phyloP scores from a whole-genome alignment of 164 flowering plant genomes.

The Buxus sempervirens region DNA sequence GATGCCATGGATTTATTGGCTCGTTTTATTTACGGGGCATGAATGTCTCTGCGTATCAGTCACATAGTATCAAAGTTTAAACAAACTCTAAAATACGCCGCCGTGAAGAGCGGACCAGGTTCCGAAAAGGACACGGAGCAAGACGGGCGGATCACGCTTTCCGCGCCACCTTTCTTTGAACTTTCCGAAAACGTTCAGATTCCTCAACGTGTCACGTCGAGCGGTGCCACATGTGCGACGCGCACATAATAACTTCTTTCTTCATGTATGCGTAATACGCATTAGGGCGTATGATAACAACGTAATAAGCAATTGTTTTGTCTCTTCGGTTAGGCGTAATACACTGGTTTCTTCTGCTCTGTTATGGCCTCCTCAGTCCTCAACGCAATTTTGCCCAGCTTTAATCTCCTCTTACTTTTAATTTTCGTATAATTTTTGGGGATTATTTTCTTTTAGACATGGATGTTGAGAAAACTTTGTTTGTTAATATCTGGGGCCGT shows the following conservation, averaged over 20 bases:
- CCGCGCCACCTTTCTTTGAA: neutral
- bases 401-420: conserved; percentile 1
- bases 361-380: neutral
- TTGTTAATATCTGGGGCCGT: conserved; percentile 11
- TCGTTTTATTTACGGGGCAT: too few species aligned
- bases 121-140: neutral
- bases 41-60: too few species aligned
- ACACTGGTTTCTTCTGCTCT: too few species aligned
- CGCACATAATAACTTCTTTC: too few species aligned
- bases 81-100: too few species aligned
- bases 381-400: neutral
- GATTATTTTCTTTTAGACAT: conserved; percentile 13
- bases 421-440: conserved; percentile 6
- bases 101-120: conserved; percentile 7
- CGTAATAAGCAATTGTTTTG: too few species aligned
- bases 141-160: conserved; percentile 15
- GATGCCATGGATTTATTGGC: too few species aligned
- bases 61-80: too few species aligned
- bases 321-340: too few species aligned
- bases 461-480: conserved; percentile 30
- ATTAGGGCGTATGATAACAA: neutral
- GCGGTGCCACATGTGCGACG: too few species aligned
- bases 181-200: too few species aligned
- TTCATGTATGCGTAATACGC: neutral
- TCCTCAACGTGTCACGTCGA: too few species aligned